Base-by-base conservation (phyloP, 768 basidiomycete species). In the Phlebiopsis gigantea region DNA sequence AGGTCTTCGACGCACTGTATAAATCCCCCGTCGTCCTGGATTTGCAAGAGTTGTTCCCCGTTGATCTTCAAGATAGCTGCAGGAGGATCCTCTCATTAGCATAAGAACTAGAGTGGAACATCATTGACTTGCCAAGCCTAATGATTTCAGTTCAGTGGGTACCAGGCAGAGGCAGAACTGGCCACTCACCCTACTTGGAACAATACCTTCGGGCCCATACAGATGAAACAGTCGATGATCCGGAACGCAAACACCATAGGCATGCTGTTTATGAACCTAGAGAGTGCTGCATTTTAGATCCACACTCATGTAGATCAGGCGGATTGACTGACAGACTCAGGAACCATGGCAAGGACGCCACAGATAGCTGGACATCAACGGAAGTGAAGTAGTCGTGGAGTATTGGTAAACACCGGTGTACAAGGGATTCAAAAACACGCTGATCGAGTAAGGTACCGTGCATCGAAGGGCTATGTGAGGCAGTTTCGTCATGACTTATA, bases 401-500 rank as follows among this genome's bases (percentile, higher is more conserved):
- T 65, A 96, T 89, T 3, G 94, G 94, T 39, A 98, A 77, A 73
- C 90, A 91, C 53, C 85, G 83, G 55, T 87, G 80, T 6, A 98
- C 95, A 29, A 99, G 79, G 5, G 94, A 85, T 68, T 99, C 97
- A 60, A 99, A 99, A 0, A 99, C 97, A 19, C 94, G 82, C 69
- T 99, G 97, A 68, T 99, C 97, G n/a, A 99, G 83, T 10, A 99
- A 80, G 0, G 97, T 99, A 14, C 97, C 97, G 64, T 98, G 93
- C 97, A 99, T 99, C 0, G 95, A 96, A 1, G 93, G 92, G 61
- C 93, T 95, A 62, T 12, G 41, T 34, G 34, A 39, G 17, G 31
- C 31, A 41, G 12, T 17, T 21, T 39, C n/a, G 41, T 52, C 28
- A 29, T 9, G 12, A 39, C 34, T 39, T 39, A 10, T 3, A 39